These are phyloP conservation scores for Metarhizium humberi DNA, from an alignment of 2,329 filamentous ascomycete species.

Conservation along the genomic window DNA sequence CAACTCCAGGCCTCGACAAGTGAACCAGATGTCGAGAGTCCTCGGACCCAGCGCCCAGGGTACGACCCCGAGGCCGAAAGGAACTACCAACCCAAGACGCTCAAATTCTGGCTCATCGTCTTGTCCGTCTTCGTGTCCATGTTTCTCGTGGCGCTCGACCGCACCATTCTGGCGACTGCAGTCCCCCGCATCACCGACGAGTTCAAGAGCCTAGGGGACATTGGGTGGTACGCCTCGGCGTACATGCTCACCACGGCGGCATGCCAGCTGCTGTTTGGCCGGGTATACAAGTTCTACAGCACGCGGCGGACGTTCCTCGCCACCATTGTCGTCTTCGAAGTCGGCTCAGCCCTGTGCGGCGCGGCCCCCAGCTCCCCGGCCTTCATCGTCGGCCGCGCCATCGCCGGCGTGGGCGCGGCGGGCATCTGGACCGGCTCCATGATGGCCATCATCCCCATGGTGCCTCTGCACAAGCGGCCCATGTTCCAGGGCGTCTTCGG, in stretches of 20 bases:
- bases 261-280: conserved; percentile 42
- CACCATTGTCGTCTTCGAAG: conserved; percentile 42
- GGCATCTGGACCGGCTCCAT: conserved; percentile 49
- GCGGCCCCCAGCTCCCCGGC: conserved; percentile 41
- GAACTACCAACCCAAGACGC: conserved; percentile 41
- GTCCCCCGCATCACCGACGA: conserved; percentile 47
- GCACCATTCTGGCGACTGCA: conserved; percentile 48
- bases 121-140: conserved; percentile 44
- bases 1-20: neutral
- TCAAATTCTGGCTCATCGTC: conserved; percentile 47
- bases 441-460: conserved; percentile 46
- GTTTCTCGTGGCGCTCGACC: conserved; percentile 47
- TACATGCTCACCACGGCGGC: conserved; percentile 52
- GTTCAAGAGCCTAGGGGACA: conserved; percentile 48
- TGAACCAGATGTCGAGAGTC: conserved; percentile 11
- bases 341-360: conserved; percentile 45
- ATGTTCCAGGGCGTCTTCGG: conserved; percentile 49
- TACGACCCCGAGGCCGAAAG: conserved; percentile 22
- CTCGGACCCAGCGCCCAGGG: conserved; percentile 7
- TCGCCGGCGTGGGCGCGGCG: conserved; percentile 46
- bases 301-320: conserved; percentile 37
- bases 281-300: conserved; percentile 45
- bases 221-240: conserved; percentile 55
- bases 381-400: conserved; percentile 47
- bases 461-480: conserved; percentile 50